These are phyloP conservation scores for Eucalyptus curtisii DNA, from an alignment of 345 rosid genomes.

Conservation along the genomic window DNA sequence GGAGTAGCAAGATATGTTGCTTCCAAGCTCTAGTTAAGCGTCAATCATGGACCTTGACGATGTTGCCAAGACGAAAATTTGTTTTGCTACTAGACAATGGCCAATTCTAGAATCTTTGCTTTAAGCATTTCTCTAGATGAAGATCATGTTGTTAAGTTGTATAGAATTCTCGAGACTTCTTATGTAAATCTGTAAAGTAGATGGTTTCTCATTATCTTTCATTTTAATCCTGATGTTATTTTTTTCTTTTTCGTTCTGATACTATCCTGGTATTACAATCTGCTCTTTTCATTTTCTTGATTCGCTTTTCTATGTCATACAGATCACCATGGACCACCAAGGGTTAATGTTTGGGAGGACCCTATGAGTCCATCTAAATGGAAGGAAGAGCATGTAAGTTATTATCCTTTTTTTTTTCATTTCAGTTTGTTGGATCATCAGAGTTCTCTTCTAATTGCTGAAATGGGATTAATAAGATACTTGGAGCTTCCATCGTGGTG, in stretches of 20 bases:
- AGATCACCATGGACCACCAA: slow-evolving; percentile 87
- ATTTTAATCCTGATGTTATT: not conserved
- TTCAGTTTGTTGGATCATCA: not conserved
- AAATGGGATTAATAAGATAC: not conserved
- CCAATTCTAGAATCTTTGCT: not conserved
- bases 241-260: not conserved
- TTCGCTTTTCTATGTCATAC: not conserved
- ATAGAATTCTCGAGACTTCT: not conserved
- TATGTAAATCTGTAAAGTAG: not conserved
- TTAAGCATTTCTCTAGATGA: not conserved
- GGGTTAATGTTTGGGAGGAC: slow-evolving; percentile 69
- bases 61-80: not conserved
- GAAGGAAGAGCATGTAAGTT: slow-evolving; percentile 92
- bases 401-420: not conserved
- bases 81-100: not conserved
- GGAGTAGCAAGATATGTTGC: not conserved
- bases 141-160: not conserved
- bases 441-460: not conserved
- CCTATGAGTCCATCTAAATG: slow-evolving; percentile 87
- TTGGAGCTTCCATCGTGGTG: not conserved
- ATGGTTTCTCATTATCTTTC: not conserved
- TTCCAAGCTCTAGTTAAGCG: not conserved
- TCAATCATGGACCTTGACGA: not conserved
- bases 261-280: not conserved
- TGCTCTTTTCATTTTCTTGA: not conserved